Evolutionary conservation across 495 filamentous ascomycete genomes (phyloP), one percentile per base, ranked within the genome.

Genomic region (Penicillium fimorum): DNA sequence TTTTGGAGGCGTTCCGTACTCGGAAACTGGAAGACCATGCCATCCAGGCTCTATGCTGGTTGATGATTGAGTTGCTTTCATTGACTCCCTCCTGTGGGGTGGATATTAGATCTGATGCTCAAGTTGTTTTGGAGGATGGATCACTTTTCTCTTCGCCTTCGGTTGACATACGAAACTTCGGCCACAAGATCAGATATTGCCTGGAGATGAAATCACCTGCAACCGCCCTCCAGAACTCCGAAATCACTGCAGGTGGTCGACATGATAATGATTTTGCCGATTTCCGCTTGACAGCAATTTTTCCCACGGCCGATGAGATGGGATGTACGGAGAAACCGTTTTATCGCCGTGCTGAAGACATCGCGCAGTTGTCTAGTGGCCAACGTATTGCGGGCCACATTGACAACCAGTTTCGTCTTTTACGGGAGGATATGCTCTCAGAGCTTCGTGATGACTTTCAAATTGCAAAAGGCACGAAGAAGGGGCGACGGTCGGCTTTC

Each of bases 401-500:
- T 0, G 89, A 91, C 63, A 91, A 90, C 60, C 88, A 92, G 53
- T 95, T 91, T 60, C 87, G 90, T 0, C 80, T 93, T 2, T 69
- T 90, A 3, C 72, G 90, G 5, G 88, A 93, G 58, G 89, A 93
- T 54, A 84, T 92, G 81, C 69, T 91, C 0, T 79, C 72, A 0
- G 87, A 87, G 50, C 68, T 92, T 9, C 79, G 85, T 0, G 81
- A 86, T 13, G 86, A 86, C 40, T 43, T 86, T 0, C 78, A 82
- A 47, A 66, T 76, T 20, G 75, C 76, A 3, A 58, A 18, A 5
- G 75, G 70, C 0, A 58, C 47, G 42, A 83, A 76, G 49, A 80
- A 76, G 52, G 76, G 77, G 8, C 66, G 53, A 45, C 70, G 67
- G 7, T 58, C 55, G 5, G 66, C 62, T 0, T 29, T 70, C 2